Conservation (phyloP, 2,329 filamentous ascomycete species). For the Aspergillus sergii region DNA sequence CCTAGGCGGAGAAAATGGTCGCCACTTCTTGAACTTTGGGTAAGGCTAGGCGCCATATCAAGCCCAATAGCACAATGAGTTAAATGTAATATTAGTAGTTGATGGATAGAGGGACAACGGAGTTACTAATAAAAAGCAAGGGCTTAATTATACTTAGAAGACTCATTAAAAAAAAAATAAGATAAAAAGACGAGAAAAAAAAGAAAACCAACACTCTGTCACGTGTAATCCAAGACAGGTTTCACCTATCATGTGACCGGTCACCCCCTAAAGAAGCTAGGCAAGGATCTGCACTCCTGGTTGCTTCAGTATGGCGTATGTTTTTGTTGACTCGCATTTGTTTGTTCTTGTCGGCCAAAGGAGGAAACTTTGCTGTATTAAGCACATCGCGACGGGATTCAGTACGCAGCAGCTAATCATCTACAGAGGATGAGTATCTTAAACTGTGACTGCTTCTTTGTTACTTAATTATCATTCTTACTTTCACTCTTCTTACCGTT, state of each 20-base stretch:
- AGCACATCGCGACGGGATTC: not conserved
- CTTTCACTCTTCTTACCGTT: not conserved
- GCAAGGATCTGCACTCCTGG: slow-evolving; percentile 25
- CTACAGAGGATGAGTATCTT: not conserved
- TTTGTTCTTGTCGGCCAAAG: slow-evolving; percentile 17
- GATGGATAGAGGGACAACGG: not conserved
- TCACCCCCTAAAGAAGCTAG: not conserved
- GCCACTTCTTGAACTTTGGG: not conserved
- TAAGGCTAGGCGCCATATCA: not conserved
- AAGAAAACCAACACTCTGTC: not conserved
- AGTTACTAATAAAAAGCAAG: not conserved
- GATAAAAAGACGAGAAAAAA: not conserved
- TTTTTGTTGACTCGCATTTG: slow-evolving; percentile 37
- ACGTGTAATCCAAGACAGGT: not conserved
- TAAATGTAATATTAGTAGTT: not conserved
- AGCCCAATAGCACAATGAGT: not conserved
- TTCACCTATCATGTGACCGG: not conserved
- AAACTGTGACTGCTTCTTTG: not conserved
- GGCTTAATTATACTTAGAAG: not conserved
- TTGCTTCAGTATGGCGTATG: slow-evolving; percentile 34
- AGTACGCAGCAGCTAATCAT: not conserved
- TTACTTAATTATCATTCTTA: not conserved
- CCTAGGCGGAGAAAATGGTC: not conserved
- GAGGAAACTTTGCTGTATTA: not conserved
- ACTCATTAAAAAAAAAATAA: not conserved